Evolutionary conservation across 192 early-diverging fungal species (phyloP).

Genomic region (Mortierella claussenii): DNA sequence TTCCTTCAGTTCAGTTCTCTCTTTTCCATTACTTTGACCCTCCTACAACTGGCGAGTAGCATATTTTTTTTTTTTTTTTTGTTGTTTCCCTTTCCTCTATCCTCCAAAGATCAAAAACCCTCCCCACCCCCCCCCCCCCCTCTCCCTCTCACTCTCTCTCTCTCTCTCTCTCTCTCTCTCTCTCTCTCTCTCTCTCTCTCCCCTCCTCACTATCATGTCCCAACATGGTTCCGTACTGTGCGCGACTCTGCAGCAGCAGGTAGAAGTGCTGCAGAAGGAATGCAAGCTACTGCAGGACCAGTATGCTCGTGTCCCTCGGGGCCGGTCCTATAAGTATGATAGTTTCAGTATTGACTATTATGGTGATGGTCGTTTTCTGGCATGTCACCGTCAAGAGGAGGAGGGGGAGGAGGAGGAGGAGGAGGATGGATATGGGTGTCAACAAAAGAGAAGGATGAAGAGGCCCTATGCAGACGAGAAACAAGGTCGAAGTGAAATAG

Average conservation of each 20-base stretch:
- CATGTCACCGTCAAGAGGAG: not conserved
- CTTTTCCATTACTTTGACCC: too few relatives aligned
- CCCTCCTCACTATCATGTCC: too few relatives aligned
- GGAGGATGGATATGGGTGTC: not conserved
- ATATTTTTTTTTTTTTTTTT: conserved; percentile 3
- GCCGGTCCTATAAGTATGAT: too few relatives aligned
- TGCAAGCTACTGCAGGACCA: not conserved
- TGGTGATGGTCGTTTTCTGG: too few relatives aligned
- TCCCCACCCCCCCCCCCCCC: too few relatives aligned
- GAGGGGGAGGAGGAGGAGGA: not conserved
- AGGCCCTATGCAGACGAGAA: not conserved
- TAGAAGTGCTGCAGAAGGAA: not conserved
- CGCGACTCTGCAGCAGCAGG: not conserved
- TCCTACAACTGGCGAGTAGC: too few relatives aligned
- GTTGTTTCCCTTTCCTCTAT: not conserved
- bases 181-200: too few relatives aligned
- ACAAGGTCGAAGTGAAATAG: not conserved
- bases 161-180: too few relatives aligned
- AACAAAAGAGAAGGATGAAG: too few relatives aligned
- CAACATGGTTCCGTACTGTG: not conserved
- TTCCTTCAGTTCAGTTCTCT: too few relatives aligned
- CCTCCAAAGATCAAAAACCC: not conserved
- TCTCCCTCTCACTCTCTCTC: too few relatives aligned
- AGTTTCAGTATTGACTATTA: not conserved
- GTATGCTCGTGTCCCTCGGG: too few relatives aligned